Percentiles rank a stretch among this genome's conserved stretches.
Evolutionary conservation across 2,329 filamentous ascomycete species (phyloP).

Genomic region (Penicillium sp.): DNA sequence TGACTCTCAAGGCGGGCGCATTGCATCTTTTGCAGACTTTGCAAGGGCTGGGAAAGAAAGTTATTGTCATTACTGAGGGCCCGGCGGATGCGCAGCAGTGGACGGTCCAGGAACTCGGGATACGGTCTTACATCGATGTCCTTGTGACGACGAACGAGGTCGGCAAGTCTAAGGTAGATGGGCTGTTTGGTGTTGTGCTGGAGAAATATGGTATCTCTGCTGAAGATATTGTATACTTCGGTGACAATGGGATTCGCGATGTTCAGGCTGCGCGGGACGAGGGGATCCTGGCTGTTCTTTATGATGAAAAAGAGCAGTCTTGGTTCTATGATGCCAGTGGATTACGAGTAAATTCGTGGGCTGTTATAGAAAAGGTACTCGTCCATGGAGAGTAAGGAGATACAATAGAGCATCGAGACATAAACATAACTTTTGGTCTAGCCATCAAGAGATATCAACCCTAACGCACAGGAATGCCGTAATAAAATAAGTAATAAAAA

Average conservation of each 20-base stretch:
- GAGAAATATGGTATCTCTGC: conserved; percentile 20
- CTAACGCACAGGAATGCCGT: conserved; percentile 21
- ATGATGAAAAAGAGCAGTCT: conserved; percentile 16
- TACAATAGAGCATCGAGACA: conserved; percentile 3
- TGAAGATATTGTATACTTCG: conserved; percentile 28
- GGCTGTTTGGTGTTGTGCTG: conserved; percentile 28
- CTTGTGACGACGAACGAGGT: conserved; percentile 26
- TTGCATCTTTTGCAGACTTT: conserved; percentile 37
- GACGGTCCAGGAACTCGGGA: conserved; percentile 30
- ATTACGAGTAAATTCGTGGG: conserved; percentile 18
- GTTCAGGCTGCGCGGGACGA: conserved; percentile 24
- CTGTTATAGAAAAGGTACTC: conserved; percentile 6
- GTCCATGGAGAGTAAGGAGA: conserved; percentile 8
- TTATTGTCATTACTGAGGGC: conserved; percentile 50
- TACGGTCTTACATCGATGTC: no score
- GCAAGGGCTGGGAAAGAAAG: conserved; percentile 39
- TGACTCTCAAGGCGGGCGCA: conserved; percentile 43
- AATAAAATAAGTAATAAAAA: conserved; percentile 17
- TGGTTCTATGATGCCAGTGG: not conserved
- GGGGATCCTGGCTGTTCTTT: conserved; percentile 28
- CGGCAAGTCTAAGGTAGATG: conserved; percentile 34
- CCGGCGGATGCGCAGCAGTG: conserved; percentile 51
- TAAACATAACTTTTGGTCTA: conserved; percentile 24
- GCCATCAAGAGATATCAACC: conserved; percentile 16
- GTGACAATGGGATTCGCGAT: conserved; percentile 31